Evolutionary conservation across 2,329 filamentous ascomycete genomes (phyloP).

Genomic region (Colletotrichum echinochloae): DNA sequence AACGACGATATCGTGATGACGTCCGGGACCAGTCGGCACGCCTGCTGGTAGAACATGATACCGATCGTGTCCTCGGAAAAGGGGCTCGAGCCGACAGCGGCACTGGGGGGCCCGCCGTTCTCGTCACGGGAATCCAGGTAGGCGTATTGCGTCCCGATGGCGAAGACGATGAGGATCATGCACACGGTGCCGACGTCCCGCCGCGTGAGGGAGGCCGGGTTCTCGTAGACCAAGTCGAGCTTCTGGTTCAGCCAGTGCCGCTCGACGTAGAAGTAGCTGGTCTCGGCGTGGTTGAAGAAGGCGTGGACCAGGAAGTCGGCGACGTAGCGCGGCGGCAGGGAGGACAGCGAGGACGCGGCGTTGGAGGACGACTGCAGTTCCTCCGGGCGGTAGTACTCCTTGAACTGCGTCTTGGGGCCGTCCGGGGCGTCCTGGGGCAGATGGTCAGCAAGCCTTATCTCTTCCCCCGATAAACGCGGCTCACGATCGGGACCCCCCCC

Average conservation of each 20-base stretch:
- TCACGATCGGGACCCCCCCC: too few species aligned
- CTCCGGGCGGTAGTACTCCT: conserved; percentile 59
- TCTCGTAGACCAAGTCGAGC: conserved; percentile 56
- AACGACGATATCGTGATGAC: conserved; percentile 68
- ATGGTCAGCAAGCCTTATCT: conserved; percentile 16
- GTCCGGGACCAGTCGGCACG: conserved; percentile 65
- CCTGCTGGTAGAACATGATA: conserved; percentile 67
- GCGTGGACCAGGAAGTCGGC: conserved; percentile 59
- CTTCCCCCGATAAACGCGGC: too few species aligned
- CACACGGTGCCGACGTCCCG: conserved; percentile 57
- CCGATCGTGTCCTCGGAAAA: conserved; percentile 66
- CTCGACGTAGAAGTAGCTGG: conserved; percentile 63
- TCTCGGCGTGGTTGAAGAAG: conserved; percentile 62
- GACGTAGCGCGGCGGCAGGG: conserved; percentile 59
- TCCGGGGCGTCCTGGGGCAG: conserved; percentile 30
- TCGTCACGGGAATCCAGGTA: conserved; percentile 54
- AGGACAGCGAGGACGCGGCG: conserved; percentile 53
- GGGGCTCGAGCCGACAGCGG: conserved; percentile 40
- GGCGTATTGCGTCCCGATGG: conserved; percentile 64
- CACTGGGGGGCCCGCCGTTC: conserved; percentile 30
- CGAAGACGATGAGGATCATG: conserved; percentile 60
- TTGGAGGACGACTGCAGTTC: conserved; percentile 58
- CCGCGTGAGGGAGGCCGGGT: conserved; percentile 52
- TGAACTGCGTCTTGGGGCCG: conserved; percentile 46
- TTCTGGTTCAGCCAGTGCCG: conserved; percentile 56